phyloP scores from a whole-genome alignment of 2,329 filamentous ascomycete genomes.

The Aspergillus bombycis region DNA sequence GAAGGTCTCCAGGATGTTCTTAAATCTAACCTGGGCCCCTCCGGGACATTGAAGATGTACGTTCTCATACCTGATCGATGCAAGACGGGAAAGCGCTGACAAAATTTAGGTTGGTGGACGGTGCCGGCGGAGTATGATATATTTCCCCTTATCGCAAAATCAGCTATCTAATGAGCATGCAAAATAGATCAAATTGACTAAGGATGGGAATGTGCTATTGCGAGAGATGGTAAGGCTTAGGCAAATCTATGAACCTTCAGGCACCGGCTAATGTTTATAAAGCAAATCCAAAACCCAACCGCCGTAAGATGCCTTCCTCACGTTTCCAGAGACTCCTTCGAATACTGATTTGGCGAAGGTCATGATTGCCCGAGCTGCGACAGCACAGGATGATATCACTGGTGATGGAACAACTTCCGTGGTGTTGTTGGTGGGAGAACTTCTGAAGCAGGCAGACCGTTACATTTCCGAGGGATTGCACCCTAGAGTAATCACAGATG shows the following conservation, averaged over 20 bases:
- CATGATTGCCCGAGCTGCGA: constrained; percentile 80
- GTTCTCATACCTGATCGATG: constrained; percentile 21
- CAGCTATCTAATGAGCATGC: constrained; percentile 24
- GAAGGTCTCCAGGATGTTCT: constrained; percentile 93
- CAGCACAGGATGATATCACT: constrained; percentile 96
- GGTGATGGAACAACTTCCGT: constrained; percentile 98
- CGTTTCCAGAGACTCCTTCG: constrained; percentile 4
- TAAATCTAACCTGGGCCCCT: constrained; percentile 91
- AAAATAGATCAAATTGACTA: constrained; percentile 91
- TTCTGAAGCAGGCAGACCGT: constrained; percentile 95
- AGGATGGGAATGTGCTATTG: constrained; percentile 88
- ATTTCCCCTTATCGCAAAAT: constrained; percentile 13
- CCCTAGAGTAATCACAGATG: constrained; percentile 93
- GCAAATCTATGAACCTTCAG: constrained; percentile 2
- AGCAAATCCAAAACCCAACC: constrained; percentile 97
- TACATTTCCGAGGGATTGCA: constrained; percentile 97
- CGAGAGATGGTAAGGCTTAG: constrained; percentile 63
- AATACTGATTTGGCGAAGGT: constrained; percentile 47
- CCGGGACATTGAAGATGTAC: constrained; percentile 95
- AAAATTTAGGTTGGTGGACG: constrained; percentile 61
- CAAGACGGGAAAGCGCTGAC: constrained; percentile 26
- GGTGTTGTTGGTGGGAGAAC: constrained; percentile 90
- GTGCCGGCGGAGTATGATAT: constrained; percentile 58
- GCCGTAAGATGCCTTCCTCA: constrained; percentile 61
- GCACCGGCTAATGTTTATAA: constrained; percentile 33